phyloP scores from a whole-genome alignment of 495 filamentous ascomycete genomes.

The Rhypophila decipiens region DNA sequence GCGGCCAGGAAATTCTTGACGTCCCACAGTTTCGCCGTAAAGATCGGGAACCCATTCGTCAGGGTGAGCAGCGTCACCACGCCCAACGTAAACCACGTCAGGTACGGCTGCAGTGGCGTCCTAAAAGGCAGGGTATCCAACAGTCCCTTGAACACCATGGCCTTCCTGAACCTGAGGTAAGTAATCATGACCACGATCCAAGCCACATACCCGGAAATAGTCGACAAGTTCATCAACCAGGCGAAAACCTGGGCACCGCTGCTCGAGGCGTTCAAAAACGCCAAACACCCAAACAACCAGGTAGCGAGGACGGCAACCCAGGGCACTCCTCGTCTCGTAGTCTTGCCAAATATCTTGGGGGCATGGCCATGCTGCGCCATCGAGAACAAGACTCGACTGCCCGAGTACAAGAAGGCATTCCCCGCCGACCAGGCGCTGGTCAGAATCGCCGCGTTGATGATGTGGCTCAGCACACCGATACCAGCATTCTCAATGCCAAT shows the following conservation, averaged over 20 bases:
- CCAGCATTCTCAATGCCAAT: slow-evolving; percentile 41
- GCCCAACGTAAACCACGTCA: slow-evolving; percentile 30
- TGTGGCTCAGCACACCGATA: slow-evolving; percentile 38
- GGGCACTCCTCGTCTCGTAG: slow-evolving; percentile 54
- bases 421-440: slow-evolving; percentile 51
- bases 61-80: slow-evolving; percentile 35
- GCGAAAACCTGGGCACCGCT: slow-evolving; percentile 51
- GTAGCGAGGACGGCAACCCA: slow-evolving; percentile 54
- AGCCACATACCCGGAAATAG: slow-evolving; percentile 43
- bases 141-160: slow-evolving; percentile 30
- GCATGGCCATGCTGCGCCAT: slow-evolving; percentile 59
- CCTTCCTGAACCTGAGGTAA: slow-evolving; percentile 41
- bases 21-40: slow-evolving; percentile 29
- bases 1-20: slow-evolving; percentile 37
- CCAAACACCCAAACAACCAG: slow-evolving; percentile 48
- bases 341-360: slow-evolving; percentile 48
- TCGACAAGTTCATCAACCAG: slow-evolving; percentile 51
- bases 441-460: slow-evolving; percentile 43
- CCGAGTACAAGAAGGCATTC: slow-evolving; percentile 77
- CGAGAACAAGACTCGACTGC: slow-evolving; percentile 69
- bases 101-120: slow-evolving; percentile 37
- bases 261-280: slow-evolving; percentile 55
- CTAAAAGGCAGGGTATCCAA: slow-evolving; percentile 33
- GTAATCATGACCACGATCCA: slow-evolving; percentile 45
- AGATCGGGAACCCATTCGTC: slow-evolving; percentile 44